phyloP scores from a whole-genome alignment of 768 basidiomycete species.

The Suillus spraguei region DNA sequence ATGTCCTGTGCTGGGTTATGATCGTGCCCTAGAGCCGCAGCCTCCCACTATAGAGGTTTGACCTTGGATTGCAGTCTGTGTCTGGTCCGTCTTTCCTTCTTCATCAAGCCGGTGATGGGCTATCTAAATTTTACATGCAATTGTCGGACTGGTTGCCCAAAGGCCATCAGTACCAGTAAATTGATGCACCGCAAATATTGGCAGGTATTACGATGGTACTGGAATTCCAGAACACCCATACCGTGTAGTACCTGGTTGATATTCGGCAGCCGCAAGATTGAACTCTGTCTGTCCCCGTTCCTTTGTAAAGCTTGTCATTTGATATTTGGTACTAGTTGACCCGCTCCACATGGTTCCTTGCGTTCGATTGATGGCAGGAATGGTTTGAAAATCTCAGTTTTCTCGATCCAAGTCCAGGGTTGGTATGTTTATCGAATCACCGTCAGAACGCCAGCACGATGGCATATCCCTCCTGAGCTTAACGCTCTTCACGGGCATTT shows the following conservation, averaged over 20 bases:
- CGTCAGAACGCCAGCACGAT: background rate
- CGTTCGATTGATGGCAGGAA: background rate
- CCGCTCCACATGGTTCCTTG: background rate
- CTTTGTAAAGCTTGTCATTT: background rate
- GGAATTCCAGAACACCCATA: background rate
- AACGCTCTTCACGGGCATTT: background rate
- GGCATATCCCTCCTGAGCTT: constrained; percentile 4
- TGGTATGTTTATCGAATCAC: background rate
- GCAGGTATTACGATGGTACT: no score
- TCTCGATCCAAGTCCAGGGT: background rate
- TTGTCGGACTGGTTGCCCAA: background rate
- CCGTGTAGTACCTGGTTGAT: background rate
- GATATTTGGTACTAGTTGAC: background rate
- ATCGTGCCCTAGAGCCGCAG: no score
- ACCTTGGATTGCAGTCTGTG: background rate
- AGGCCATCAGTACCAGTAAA: no score
- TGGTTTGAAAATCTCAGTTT: background rate
- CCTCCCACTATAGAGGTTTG: no score
- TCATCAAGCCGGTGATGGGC: background rate
- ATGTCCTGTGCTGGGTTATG: no score
- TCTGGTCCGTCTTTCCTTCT: background rate
- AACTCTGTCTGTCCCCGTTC: background rate
- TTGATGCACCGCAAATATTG: no score
- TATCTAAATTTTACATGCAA: background rate
- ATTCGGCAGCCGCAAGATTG: background rate